phyloP scores from a whole-genome alignment of 306 rosid species.

The Gleditsia sinensis region DNA sequence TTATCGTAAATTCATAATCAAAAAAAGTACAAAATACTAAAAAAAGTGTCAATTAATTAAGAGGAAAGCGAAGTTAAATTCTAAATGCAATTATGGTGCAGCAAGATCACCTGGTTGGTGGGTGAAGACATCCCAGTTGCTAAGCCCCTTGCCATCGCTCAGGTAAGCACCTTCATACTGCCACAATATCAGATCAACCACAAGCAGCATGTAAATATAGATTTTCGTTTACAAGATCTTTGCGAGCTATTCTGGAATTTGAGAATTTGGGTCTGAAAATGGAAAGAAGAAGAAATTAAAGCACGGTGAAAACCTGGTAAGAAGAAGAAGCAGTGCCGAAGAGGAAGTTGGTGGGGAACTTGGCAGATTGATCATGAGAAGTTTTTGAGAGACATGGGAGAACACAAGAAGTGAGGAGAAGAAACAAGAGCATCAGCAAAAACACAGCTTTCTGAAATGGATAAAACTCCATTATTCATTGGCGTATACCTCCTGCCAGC shows the following conservation, averaged over 20 bases:
- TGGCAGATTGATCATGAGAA: neutral
- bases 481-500: too few species aligned
- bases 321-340: constrained; percentile 39
- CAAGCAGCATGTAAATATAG: neutral
- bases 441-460: neutral
- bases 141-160: constrained; percentile 64
- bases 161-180: constrained; percentile 72
- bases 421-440: neutral
- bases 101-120: constrained; percentile 64
- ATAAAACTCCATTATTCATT: neutral
- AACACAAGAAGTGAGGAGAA: neutral
- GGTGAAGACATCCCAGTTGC: constrained; percentile 60
- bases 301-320: constrained; percentile 28
- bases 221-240: too few species aligned
- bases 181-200: neutral
- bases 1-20: too few species aligned
- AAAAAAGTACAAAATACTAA: too few species aligned
- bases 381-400: constrained; percentile 15
- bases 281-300: neutral
- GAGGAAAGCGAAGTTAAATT: too few species aligned
- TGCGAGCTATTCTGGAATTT: too few species aligned
- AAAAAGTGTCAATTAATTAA: too few species aligned
- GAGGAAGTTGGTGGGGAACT: constrained; percentile 30
- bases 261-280: too few species aligned
- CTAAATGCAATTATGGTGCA: too few species aligned